Conservation (phyloP, 2,329 filamentous ascomycete genomes). For the Monosporascus ibericus region DNA sequence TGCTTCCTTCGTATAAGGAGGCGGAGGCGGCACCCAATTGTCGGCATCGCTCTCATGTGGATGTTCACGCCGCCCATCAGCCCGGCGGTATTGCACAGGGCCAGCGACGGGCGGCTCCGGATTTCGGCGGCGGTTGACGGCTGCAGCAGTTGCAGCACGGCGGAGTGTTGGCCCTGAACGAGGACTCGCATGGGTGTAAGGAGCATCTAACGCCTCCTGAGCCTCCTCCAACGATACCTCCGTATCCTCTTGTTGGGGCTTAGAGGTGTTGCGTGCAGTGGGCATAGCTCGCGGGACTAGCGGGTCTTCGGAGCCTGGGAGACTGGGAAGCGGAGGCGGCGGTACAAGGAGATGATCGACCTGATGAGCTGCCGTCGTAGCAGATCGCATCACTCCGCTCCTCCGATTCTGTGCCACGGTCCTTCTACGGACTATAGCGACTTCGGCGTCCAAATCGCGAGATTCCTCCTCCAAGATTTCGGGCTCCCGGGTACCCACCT, state of each 20-base stretch:
- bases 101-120: conserved; percentile 49
- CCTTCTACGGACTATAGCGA: conserved; percentile 69
- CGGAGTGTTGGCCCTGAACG: conserved; percentile 65
- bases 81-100: conserved; percentile 57
- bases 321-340: conserved; percentile 23
- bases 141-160: conserved; percentile 70
- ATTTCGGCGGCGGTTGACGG: conserved; percentile 63
- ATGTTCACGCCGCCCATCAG: conserved; percentile 64
- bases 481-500: conserved; percentile 65
- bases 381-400: conserved; percentile 42
- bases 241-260: conserved; percentile 33
- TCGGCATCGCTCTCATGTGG: conserved; percentile 85
- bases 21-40: conserved; percentile 81
- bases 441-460: conserved; percentile 69
- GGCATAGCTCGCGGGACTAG: conserved; percentile 45
- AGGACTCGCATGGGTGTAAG: conserved; percentile 67
- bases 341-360: conserved; percentile 24
- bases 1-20: conserved; percentile 64
- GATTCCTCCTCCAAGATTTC: conserved; percentile 68
- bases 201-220: conserved; percentile 60
- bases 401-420: conserved; percentile 60
- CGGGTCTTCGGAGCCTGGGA: conserved; percentile 42
- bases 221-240: conserved; percentile 44
- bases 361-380: conserved; percentile 34
- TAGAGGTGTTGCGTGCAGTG: conserved; percentile 21